Conservation (phyloP, 2,329 filamentous ascomycete genomes). For the Grosmannia huntii region DNA sequence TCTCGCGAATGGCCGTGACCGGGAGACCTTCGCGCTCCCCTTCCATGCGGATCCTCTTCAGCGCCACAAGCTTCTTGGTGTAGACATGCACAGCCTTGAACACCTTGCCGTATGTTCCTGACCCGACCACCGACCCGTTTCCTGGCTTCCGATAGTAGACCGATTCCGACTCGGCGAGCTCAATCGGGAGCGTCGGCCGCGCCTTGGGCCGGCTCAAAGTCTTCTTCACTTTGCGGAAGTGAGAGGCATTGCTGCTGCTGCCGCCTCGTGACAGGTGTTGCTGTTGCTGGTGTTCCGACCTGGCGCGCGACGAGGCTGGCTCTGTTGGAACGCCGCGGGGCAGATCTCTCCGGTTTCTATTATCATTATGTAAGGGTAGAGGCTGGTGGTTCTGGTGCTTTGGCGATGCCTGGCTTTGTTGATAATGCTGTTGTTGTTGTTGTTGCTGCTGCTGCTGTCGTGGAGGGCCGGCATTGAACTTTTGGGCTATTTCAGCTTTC, state of each 20-base stretch:
- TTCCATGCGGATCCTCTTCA: conserved; percentile 91
- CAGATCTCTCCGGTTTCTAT: conserved; percentile 27
- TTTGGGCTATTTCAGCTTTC: conserved; percentile 54
- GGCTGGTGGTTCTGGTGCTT: neutral
- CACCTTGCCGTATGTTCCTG: conserved; percentile 90
- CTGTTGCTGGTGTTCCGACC: conserved; percentile 10
- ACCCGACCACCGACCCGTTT: conserved; percentile 94
- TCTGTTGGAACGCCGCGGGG: conserved; percentile 39
- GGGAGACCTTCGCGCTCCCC: conserved; percentile 84
- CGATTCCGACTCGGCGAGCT: conserved; percentile 68
- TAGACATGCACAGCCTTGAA: conserved; percentile 94
- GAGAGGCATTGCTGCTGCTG: conserved; percentile 24
- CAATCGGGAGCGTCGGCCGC: conserved; percentile 55
- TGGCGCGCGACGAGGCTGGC: conserved; percentile 34
- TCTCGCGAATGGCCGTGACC: conserved; percentile 80
- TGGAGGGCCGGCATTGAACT: conserved; percentile 49
- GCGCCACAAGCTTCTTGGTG: conserved; percentile 66
- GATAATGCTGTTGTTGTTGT: conserved; percentile 9
- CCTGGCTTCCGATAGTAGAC: conserved; percentile 92
- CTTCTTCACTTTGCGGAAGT: conserved; percentile 51
- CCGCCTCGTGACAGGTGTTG: neutral
- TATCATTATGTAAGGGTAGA: conserved; percentile 10
- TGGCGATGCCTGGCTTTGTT: neutral
- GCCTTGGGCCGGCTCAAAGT: conserved; percentile 58
- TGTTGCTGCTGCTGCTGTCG: conserved; percentile 11